Evolutionary conservation across 2,329 filamentous ascomycete genomes (phyloP).

Genomic region (Cladophialophora chaetospira): DNA sequence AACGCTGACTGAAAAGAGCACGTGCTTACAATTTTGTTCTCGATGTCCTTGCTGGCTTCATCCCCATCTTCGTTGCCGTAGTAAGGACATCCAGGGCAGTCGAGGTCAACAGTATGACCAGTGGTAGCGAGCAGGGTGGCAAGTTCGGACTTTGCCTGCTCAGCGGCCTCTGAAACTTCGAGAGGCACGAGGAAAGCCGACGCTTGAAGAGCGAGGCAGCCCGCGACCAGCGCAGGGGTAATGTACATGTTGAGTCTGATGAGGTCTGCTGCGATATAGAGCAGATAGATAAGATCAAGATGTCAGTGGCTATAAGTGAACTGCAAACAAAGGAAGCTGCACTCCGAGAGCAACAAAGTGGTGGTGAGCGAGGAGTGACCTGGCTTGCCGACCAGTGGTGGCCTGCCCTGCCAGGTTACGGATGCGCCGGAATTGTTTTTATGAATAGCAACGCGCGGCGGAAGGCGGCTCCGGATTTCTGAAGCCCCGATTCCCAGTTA

Average conservation of each 20-base stretch:
- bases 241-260: constrained; percentile 24
- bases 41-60: constrained; percentile 18
- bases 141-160: constrained; percentile 23
- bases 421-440: constrained; percentile 5
- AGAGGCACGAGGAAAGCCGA: constrained; percentile 34
- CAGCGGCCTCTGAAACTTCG: constrained; percentile 25
- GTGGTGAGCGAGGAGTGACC: neutral
- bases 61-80: constrained; percentile 16
- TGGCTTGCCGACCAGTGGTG: neutral
- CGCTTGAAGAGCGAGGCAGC: constrained; percentile 22
- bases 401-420: neutral
- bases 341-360: neutral
- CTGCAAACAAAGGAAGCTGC: neutral
- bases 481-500: too few relatives aligned
- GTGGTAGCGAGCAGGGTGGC: constrained; percentile 12
- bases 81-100: constrained; percentile 32
- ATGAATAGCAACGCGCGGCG: constrained; percentile 3
- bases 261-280: neutral
- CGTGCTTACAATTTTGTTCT: constrained; percentile 30
- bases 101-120: constrained; percentile 25
- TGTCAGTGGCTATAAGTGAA: neutral
- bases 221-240: constrained; percentile 31
- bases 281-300: neutral
- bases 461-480: neutral
- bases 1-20: neutral